A percentile compares a stretch with the other conserved stretches of the same genome.
Evolutionary conservation across 2,329 filamentous ascomycete genomes (phyloP).

Genomic region (Trichothecium roseum): DNA sequence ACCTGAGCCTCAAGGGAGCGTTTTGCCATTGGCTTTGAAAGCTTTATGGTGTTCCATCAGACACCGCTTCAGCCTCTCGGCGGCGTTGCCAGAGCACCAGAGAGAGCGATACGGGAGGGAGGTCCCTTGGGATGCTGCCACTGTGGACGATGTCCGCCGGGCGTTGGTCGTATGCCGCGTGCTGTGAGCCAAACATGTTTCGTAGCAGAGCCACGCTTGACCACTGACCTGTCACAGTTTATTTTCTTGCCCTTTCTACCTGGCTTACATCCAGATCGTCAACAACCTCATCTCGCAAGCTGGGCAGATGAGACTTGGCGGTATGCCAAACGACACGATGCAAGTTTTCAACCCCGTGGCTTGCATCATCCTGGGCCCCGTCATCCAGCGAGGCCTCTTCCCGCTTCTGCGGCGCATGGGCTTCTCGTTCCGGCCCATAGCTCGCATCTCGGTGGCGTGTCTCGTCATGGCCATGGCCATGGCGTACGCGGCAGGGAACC

Average conservation of each 20-base stretch:
- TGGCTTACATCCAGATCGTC: conserved; percentile 57
- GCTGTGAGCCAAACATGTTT: conserved; percentile 25
- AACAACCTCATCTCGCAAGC: conserved; percentile 56
- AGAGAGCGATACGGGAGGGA: conserved; percentile 27
- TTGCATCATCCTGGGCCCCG: conserved; percentile 54
- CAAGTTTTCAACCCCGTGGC: conserved; percentile 57
- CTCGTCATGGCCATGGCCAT: conserved; percentile 57
- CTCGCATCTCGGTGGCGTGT: conserved; percentile 30
- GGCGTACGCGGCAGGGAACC: conserved; percentile 32
- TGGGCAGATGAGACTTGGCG: conserved; percentile 44
- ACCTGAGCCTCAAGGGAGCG: not conserved
- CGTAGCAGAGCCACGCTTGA: not conserved
- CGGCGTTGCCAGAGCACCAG: conserved; percentile 48
- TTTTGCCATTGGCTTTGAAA: conserved; percentile 1
- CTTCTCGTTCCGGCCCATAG: conserved; percentile 3
- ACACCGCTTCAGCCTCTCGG: conserved; percentile 24
- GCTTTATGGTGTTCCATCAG: conserved; percentile 31
- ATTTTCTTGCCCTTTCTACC: conserved; percentile 56
- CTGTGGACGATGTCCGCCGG: conserved; percentile 53
- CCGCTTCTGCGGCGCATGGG: not conserved
- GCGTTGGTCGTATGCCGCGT: conserved; percentile 42
- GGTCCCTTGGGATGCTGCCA: conserved; percentile 48
- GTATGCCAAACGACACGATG: conserved; percentile 61
- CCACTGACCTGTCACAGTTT: conserved; percentile 40
- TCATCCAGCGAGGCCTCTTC: conserved; percentile 32